Base-by-base conservation (phyloP, 2,329 filamentous ascomycete genomes). In the Ophioceras dolichostomum region DNA sequence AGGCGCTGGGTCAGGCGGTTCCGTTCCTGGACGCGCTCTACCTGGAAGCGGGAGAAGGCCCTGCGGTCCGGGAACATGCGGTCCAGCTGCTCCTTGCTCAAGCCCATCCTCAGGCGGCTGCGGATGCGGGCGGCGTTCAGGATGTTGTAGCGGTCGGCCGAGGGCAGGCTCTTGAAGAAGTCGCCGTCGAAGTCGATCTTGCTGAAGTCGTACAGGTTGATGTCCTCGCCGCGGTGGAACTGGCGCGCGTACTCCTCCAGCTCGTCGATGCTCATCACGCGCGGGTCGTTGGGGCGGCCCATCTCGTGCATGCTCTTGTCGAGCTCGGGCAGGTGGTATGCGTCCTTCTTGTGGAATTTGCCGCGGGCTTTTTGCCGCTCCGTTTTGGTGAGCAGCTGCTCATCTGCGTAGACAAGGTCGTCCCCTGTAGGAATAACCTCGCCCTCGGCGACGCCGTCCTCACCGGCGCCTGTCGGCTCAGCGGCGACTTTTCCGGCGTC, bases 121-220 rank as follows among this genome's bases (percentile, higher is more conserved):
- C 91, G 70, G 43, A 98, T 55, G 43, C 91, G 73, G 2, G 93
- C 91, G 1, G 93, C 91, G 53, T 98, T 98, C 17, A 98, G 62
- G 37, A 98, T 98, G 49, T 96, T 96, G 64, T 98, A 98, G 34
- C 89, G 76, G 62, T 98, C 91, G 2, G 81, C 80, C 1, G 87
- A 70, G 0, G 93, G 91, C 40, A 98, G 60, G 54, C 86, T 94
- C 55, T 83, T 76, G 62, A 98, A 98, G 59, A 98, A 98, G 10
- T 89, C 78, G 46, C 88, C 85, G 46, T 96, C 83, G 50, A 96
- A 98, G 54, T 98, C 91, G 49, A 98, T 98, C 60, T 96, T 96
- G 53, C 84, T 93, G 54, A 98, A 98, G 59, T 96, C 89, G 58
- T 96, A 96, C 5, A 88, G 60, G 45, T 80, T 79, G 48, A 96